Conservation (phyloP, 2,329 filamentous ascomycete species). For the Cytospora chrysosperma region DNA sequence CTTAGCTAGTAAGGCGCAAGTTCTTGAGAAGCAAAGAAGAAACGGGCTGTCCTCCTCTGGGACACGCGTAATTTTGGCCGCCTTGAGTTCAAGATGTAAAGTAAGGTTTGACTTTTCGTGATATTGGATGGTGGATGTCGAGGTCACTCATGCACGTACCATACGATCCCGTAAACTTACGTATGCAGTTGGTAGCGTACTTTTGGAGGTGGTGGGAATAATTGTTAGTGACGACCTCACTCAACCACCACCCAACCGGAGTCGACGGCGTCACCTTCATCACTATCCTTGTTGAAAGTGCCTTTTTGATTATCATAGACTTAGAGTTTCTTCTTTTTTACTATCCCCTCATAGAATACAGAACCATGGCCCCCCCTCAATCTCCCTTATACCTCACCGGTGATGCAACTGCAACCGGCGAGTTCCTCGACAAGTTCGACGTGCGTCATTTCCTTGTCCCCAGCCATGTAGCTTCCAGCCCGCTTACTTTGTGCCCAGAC, state of each 20-base stretch:
- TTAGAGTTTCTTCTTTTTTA: not conserved
- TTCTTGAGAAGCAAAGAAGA: too few relatives aligned
- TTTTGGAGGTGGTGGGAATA: not conserved
- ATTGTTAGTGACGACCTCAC: not conserved
- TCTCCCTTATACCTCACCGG: conserved; percentile 72
- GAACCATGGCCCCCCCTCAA: conserved; percentile 33
- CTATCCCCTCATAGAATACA: not conserved
- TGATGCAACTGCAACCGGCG: conserved; percentile 71
- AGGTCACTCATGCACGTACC: not conserved
- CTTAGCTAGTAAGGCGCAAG: too few relatives aligned
- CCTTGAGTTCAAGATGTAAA: too few relatives aligned
- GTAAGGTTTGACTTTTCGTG: too few relatives aligned
- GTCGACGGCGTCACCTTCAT: not conserved
- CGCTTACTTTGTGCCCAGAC: conserved; percentile 53
- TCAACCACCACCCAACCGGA: not conserved
- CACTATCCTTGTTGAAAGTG: too few relatives aligned
- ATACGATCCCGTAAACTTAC: too few relatives aligned
- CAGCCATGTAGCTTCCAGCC: conserved; percentile 4
- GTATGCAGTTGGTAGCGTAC: not conserved
- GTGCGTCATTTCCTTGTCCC: conserved; percentile 55
- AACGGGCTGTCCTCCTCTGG: not conserved
- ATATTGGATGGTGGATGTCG: too few relatives aligned
- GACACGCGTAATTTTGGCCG: not conserved
- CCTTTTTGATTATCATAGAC: not conserved
- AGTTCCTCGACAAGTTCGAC: conserved; percentile 89